Base-by-base conservation (phyloP, 805 yeast species). In the Clavispora fructus region DNA sequence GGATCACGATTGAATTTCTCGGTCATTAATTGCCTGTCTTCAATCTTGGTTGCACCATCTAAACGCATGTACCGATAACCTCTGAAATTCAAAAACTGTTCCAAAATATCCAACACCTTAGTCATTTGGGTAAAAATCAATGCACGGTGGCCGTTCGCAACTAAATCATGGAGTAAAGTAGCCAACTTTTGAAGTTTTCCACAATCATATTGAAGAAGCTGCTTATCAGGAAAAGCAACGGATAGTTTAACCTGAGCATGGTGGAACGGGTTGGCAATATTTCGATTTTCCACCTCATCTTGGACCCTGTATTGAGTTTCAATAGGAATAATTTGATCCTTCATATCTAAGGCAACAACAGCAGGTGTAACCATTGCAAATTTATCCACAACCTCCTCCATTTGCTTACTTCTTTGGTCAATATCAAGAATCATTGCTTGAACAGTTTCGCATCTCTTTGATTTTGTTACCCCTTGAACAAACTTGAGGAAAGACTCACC, bases 121-220 rank as follows among this genome's bases (percentile, higher is more conserved):
- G 99, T 92, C 99, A 94, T 94, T 61, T 94, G 99, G 0, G 99
- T 94, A 69, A 94, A 94, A 47, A 94, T 92, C 50, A 94, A 75
- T 0, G 95, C 97, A 51, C 99, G 75, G 62, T 94, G 99, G 0
- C 98, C 98, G 39, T 82, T 82, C 31, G 85, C 83, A 43, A 86
- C 85, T 51, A 95, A 71, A 25, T 88, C 85, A 47, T 85, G 87
- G 45, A 94, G 66, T 40, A 94, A 68, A 3, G 70, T 64, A 0
- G 97, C 92, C 42, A 94, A 67, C 56, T 83, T 85, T 62, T 94
- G 99, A 32, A 94, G 72, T 64, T 94, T 94, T 48, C 99, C 99
- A 72, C 99, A 94, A 64, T 94, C 99, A 62, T 86, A 94, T 61
- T 94, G 95, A 46, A 94, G 66, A 48, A 94, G 69, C 12, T 94